phyloP scores from a whole-genome alignment of 2,329 filamentous ascomycete species.

The Pseudofabraea citricarpa region DNA sequence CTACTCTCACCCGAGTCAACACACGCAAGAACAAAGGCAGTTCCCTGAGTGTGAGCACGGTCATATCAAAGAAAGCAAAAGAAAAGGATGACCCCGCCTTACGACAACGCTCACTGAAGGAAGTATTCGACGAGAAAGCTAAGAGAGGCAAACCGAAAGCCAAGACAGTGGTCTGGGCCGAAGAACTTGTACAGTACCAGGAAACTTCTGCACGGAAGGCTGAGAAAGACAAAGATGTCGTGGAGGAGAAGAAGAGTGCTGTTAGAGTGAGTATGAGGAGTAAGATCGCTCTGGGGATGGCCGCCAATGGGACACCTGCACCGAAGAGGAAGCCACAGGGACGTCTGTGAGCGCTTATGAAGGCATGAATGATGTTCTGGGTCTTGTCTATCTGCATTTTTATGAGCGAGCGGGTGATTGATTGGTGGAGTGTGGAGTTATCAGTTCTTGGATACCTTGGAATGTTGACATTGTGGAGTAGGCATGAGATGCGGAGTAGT shows the following conservation, averaged over 20 bases:
- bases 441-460: too few relatives aligned
- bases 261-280: conserved; percentile 22
- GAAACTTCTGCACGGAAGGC: conserved; percentile 15
- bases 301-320: conserved; percentile 26
- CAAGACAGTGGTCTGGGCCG: conserved; percentile 26
- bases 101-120: conserved; percentile 29
- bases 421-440: too few relatives aligned
- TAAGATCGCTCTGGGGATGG: conserved; percentile 23
- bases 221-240: conserved; percentile 16
- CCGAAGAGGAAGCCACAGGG: conserved; percentile 21
- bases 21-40: conserved; percentile 40
- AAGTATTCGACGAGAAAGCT: conserved; percentile 27
- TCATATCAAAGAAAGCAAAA: conserved; percentile 29
- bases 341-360: too few relatives aligned
- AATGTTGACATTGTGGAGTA: too few relatives aligned
- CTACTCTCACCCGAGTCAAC: conserved; percentile 36
- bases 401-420: too few relatives aligned
- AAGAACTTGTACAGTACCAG: conserved; percentile 25
- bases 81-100: conserved; percentile 34
- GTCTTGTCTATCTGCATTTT: too few relatives aligned
- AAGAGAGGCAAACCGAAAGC: conserved; percentile 22
- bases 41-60: conserved; percentile 27
- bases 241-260: conserved; percentile 18
- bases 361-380: too few relatives aligned
- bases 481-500: too few relatives aligned